Percentiles rank a stretch among this genome's conserved stretches.
phyloP scores from a whole-genome alignment of 1,284 basidiomycete species.

The Leccinum proliferum region DNA sequence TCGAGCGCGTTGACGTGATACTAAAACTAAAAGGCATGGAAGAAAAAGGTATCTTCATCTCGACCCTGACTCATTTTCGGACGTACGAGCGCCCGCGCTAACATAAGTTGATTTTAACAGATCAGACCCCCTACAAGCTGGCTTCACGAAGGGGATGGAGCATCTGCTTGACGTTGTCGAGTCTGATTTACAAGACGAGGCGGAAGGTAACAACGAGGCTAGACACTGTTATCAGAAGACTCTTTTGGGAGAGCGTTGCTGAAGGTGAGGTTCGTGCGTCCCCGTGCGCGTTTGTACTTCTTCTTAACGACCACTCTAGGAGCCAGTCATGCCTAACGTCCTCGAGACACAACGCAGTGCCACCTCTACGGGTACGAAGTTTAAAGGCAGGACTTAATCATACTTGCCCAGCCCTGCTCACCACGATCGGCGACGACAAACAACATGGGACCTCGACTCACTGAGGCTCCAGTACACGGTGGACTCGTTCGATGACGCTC shows the following conservation, averaged over 20 bases:
- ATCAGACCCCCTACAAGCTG: slow-evolving; percentile 54
- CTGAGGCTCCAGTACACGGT: slow-evolving; percentile 61
- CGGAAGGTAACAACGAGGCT: slow-evolving; percentile 46
- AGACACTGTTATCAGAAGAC: slow-evolving; percentile 60
- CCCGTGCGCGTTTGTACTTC: neutral
- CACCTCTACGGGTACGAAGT: slow-evolving; percentile 34
- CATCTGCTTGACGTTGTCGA: slow-evolving; percentile 51
- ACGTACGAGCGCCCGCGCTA: slow-evolving; percentile 12
- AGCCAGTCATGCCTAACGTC: slow-evolving; percentile 48
- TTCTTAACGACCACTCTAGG: slow-evolving; percentile 27
- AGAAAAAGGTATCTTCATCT: slow-evolving; percentile 48
- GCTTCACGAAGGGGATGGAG: slow-evolving; percentile 69
- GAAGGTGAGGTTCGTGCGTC: slow-evolving; percentile 51
- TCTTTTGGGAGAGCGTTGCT: slow-evolving; percentile 69
- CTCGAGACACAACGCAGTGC: slow-evolving; percentile 40
- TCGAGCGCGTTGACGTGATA: slow-evolving; percentile 79
- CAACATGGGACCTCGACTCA: slow-evolving; percentile 54
- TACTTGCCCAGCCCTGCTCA: slow-evolving; percentile 29
- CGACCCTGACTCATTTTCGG: neutral
- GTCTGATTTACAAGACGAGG: slow-evolving; percentile 40
- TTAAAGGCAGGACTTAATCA: slow-evolving; percentile 27
- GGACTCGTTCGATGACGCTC: slow-evolving; percentile 12
- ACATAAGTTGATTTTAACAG: slow-evolving; percentile 31
- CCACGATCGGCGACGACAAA: slow-evolving; percentile 78
- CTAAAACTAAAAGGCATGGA: slow-evolving; percentile 76